These are phyloP conservation scores for Talaromyces sp. DNA, from an alignment of 2,329 filamentous ascomycete genomes.

Conservation along the genomic window DNA sequence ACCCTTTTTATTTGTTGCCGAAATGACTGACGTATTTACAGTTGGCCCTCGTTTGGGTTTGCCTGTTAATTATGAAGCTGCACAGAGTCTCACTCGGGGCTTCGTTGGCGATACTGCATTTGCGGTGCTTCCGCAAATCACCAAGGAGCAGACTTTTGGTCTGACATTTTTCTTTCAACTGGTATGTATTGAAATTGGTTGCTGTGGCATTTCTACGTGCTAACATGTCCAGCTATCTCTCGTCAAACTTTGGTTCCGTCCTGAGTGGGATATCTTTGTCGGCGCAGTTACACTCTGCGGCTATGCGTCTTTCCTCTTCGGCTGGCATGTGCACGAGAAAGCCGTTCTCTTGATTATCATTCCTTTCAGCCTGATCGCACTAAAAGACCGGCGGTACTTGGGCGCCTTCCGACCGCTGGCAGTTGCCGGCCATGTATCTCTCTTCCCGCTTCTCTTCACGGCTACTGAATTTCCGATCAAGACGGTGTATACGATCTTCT, in stretches of 20 bases:
- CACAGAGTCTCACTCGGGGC: slow-evolving; percentile 86
- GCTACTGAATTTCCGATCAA: slow-evolving; percentile 91
- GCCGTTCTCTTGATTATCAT: slow-evolving; percentile 91
- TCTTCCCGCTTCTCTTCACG: slow-evolving; percentile 92
- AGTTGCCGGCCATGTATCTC: slow-evolving; percentile 87
- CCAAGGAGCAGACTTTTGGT: slow-evolving; percentile 71
- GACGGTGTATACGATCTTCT: slow-evolving; percentile 85
- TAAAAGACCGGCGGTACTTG: slow-evolving; percentile 84
- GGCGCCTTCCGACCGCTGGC: slow-evolving; percentile 87
- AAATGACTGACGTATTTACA: slow-evolving; percentile 27
- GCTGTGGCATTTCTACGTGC: not conserved
- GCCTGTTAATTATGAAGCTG: slow-evolving; percentile 64
- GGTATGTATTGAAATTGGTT: slow-evolving; percentile 33
- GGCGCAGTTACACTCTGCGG: slow-evolving; percentile 87
- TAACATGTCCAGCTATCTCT: slow-evolving; percentile 56
- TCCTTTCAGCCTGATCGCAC: slow-evolving; percentile 86
- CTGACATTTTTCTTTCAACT: slow-evolving; percentile 79
- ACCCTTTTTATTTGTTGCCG: not conserved
- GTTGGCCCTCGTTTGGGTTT: slow-evolving; percentile 79
- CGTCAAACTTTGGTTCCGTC: slow-evolving; percentile 72
- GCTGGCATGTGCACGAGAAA: slow-evolving; percentile 98
- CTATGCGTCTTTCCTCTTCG: slow-evolving; percentile 94
- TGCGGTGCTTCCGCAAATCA: slow-evolving; percentile 83
- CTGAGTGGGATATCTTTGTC: slow-evolving; percentile 84
- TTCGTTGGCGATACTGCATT: slow-evolving; percentile 92